A percentile compares a stretch with the other conserved stretches of the same genome.
Evolutionary conservation across 345 rosid genomes (phyloP).

Genomic region (Camelina sativa): DNA sequence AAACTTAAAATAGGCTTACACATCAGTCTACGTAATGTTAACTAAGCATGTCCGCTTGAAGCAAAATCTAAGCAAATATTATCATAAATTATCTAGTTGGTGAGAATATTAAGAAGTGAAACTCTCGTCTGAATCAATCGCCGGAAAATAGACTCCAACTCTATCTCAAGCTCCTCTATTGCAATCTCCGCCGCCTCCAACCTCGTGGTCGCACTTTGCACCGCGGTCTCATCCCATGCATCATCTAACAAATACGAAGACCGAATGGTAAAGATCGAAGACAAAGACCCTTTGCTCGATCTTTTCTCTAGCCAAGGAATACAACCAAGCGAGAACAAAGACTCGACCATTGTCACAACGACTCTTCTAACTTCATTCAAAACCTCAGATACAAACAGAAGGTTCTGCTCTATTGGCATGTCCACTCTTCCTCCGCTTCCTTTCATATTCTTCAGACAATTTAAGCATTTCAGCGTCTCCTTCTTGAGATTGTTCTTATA

Average conservation of each 20-base stretch:
- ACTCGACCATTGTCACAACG: slow-evolving; percentile 58
- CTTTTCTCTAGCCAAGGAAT: slow-evolving; percentile 73
- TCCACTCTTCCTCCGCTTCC: slow-evolving; percentile 37
- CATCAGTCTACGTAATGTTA: not conserved
- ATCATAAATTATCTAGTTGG: slow-evolving; percentile 40
- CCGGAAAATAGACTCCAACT: slow-evolving; percentile 68
- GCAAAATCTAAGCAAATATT: slow-evolving; percentile 1
- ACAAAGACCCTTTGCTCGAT: slow-evolving; percentile 49
- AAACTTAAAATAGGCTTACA: not conserved
- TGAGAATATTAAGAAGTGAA: slow-evolving; percentile 76
- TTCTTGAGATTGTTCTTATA: slow-evolving; percentile 68
- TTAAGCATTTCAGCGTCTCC: slow-evolving; percentile 67
- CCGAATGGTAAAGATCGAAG: slow-evolving; percentile 48
- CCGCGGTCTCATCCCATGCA: slow-evolving; percentile 56
- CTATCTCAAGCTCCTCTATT: slow-evolving; percentile 65
- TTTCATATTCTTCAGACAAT: slow-evolving; percentile 55
- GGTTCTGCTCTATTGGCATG: slow-evolving; percentile 36
- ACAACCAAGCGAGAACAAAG: slow-evolving; percentile 61
- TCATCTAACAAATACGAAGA: slow-evolving; percentile 45
- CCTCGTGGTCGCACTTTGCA: slow-evolving; percentile 68
- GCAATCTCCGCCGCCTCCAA: slow-evolving; percentile 75
- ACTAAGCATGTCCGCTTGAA: slow-evolving; percentile 1
- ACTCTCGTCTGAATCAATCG: slow-evolving; percentile 83
- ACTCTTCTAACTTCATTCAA: slow-evolving; percentile 66
- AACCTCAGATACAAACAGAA: slow-evolving; percentile 56